phyloP scores from a whole-genome alignment of 192 early-diverging fungal species.

The Podila epicladia region DNA sequence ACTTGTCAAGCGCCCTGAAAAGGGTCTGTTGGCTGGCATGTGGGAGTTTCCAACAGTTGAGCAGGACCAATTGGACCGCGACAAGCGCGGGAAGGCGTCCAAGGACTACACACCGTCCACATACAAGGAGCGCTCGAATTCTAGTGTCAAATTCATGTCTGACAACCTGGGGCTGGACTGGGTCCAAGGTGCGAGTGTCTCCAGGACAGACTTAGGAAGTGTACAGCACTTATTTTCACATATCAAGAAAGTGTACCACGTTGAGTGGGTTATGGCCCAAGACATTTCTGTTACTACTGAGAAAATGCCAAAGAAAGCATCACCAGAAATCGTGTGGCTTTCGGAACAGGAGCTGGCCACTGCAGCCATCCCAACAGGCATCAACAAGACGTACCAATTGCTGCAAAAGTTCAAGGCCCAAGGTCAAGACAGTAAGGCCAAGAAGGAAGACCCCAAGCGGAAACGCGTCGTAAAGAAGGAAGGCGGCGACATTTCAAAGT shows the following conservation, averaged over 20 bases:
- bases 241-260: slow-evolving; percentile 65
- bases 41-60: slow-evolving; percentile 78
- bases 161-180: slow-evolving; percentile 12
- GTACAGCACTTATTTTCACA: slow-evolving; percentile 77
- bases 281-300: not conserved
- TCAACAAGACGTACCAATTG: slow-evolving; percentile 66
- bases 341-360: slow-evolving; percentile 49
- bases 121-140: slow-evolving; percentile 22
- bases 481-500: no score
- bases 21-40: slow-evolving; percentile 74
- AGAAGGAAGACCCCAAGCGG: not conserved
- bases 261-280: slow-evolving; percentile 51
- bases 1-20: slow-evolving; percentile 64
- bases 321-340: slow-evolving; percentile 51
- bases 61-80: slow-evolving; percentile 26
- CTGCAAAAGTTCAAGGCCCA: slow-evolving; percentile 48
- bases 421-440: not conserved
- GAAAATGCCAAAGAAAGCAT: not conserved
- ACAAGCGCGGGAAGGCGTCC: slow-evolving; percentile 3
- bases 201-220: slow-evolving; percentile 57
- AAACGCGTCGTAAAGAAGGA: slow-evolving; percentile 8
- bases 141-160: slow-evolving; percentile 20
- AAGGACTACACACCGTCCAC: slow-evolving; percentile 14
- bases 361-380: slow-evolving; percentile 65
- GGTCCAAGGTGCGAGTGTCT: slow-evolving; percentile 12